Evolutionary conservation across 1,284 basidiomycete species (phyloP).

Genomic region (Ustilago tritici): DNA sequence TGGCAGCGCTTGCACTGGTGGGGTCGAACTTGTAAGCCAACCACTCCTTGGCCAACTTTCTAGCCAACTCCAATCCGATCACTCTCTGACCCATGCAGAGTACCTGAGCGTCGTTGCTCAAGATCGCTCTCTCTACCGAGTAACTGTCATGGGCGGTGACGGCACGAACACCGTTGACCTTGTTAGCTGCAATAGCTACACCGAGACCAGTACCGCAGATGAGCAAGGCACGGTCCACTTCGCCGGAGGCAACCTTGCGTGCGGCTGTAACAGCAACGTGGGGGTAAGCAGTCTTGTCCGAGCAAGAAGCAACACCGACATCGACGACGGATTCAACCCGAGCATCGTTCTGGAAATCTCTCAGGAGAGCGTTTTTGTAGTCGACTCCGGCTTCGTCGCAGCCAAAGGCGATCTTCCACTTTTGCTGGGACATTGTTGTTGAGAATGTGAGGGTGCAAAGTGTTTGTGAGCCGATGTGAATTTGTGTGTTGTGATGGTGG

Average conservation of each 20-base stretch:
- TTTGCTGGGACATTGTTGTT: slow-evolving; percentile 39
- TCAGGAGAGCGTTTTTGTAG: slow-evolving; percentile 61
- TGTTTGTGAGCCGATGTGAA: background rate
- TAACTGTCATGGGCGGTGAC: slow-evolving; percentile 71
- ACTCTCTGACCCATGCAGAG: slow-evolving; percentile 72
- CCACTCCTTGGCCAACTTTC: slow-evolving; percentile 71
- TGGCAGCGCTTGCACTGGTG: slow-evolving; percentile 69
- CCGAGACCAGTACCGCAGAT: slow-evolving; percentile 72
- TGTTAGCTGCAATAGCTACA: slow-evolving; percentile 71
- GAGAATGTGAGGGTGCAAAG: background rate
- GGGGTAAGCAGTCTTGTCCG: slow-evolving; percentile 71
- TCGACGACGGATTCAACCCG: slow-evolving; percentile 58
- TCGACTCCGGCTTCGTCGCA: slow-evolving; percentile 59
- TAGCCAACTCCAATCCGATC: slow-evolving; percentile 71
- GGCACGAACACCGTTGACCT: slow-evolving; percentile 71
- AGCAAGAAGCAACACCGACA: slow-evolving; percentile 56
- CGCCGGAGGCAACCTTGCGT: slow-evolving; percentile 70
- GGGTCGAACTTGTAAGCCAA: slow-evolving; percentile 71
- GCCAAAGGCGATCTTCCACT: slow-evolving; percentile 54
- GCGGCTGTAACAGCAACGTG: slow-evolving; percentile 71
- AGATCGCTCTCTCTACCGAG: slow-evolving; percentile 71
- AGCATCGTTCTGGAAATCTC: slow-evolving; percentile 56
- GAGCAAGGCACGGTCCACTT: slow-evolving; percentile 71
- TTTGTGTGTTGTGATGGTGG: background rate
- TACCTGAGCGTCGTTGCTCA: slow-evolving; percentile 72